Percentiles rank a stretch among this genome's conserved stretches.
Conservation (phyloP, 768 basidiomycete species). For the Mycena vitilis region DNA sequence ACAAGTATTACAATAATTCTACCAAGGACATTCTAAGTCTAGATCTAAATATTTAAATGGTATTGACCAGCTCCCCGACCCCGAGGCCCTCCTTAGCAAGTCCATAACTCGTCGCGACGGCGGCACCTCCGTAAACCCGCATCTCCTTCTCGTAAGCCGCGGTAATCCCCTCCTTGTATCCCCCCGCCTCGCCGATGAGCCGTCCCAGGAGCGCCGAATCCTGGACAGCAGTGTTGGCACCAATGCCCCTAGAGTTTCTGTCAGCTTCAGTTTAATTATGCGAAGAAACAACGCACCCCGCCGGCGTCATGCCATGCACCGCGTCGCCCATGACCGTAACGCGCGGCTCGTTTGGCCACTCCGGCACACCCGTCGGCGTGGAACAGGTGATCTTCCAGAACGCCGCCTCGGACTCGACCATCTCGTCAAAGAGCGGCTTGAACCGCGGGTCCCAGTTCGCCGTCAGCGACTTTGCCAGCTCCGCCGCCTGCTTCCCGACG, state of each 20-base stretch:
- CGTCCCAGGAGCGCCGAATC: neutral
- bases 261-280: too few relatives aligned
- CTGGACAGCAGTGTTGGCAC: slow-evolving; percentile 7
- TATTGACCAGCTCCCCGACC: neutral
- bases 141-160: slow-evolving; percentile 7
- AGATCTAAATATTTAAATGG: neutral
- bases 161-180: slow-evolving; percentile 5
- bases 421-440: neutral
- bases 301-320: neutral
- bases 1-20: neutral
- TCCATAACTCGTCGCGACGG: neutral
- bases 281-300: neutral
- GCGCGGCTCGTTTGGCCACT: slow-evolving; percentile 5
- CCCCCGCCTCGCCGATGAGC: slow-evolving; percentile 1
- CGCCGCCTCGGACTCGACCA: slow-evolving; percentile 1
- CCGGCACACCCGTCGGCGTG: neutral
- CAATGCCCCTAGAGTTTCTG: neutral
- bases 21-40: neutral
- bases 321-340: neutral
- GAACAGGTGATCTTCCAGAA: slow-evolving; percentile 14
- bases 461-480: neutral
- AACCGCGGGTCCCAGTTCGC: neutral
- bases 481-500: neutral
- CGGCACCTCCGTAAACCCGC: neutral
- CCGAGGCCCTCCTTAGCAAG: neutral